These are phyloP conservation scores for Coemansia sp. DNA, from an alignment of 192 early-diverging fungal species.

Conservation along the genomic window DNA sequence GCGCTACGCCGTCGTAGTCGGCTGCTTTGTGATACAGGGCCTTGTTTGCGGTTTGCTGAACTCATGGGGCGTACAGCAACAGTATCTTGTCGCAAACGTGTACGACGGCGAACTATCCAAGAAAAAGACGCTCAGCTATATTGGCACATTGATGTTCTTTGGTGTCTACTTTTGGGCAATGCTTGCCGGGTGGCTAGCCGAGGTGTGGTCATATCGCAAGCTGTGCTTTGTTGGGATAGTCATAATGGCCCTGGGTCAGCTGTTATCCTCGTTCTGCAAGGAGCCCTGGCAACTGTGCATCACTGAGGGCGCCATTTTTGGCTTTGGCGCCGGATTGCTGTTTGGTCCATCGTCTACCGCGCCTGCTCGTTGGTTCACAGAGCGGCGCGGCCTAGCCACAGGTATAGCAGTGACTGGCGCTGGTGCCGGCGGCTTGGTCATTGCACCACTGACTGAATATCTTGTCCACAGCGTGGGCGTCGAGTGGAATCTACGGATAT, in stretches of 20 bases:
- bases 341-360: constrained; percentile 60
- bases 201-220: constrained; percentile 46
- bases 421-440: constrained; percentile 60
- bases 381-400: constrained; percentile 58
- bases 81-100: constrained; percentile 32
- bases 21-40: constrained; percentile 39
- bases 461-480: constrained; percentile 39
- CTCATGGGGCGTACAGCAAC: constrained; percentile 45
- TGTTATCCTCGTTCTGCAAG: constrained; percentile 60
- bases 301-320: constrained; percentile 62
- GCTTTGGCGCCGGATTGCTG: constrained; percentile 57
- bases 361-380: constrained; percentile 64
- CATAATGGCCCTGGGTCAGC: constrained; percentile 53
- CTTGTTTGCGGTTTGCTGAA: constrained; percentile 38
- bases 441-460: constrained; percentile 58
- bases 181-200: constrained; percentile 43
- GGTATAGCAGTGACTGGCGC: constrained; percentile 66
- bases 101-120: constrained; percentile 16
- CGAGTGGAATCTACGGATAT: constrained; percentile 51
- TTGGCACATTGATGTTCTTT: constrained; percentile 46
- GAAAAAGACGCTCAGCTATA: constrained; percentile 30
- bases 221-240: constrained; percentile 30
- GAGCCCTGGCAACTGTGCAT: constrained; percentile 67
- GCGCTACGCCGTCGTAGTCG: constrained; percentile 26
- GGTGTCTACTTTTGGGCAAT: constrained; percentile 41